A percentile compares a stretch with the other conserved stretches of the same genome.
phyloP scores from a whole-genome alignment of 2,329 filamentous ascomycete genomes.

The Penicillium janthinellum region DNA sequence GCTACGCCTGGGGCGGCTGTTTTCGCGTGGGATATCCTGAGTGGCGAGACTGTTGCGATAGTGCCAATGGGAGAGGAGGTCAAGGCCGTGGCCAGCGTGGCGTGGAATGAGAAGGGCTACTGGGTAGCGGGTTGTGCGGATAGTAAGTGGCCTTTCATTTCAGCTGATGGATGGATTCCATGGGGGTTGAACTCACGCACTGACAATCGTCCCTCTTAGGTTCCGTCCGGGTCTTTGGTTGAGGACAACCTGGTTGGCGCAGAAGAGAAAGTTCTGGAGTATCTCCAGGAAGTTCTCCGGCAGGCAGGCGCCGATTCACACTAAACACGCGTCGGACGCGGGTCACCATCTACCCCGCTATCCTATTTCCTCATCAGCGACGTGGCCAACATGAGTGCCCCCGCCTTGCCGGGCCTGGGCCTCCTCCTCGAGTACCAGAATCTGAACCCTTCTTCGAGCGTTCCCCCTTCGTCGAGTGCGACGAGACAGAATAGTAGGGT shows the following conservation, averaged over 20 bases:
- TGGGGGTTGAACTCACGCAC: slow-evolving; percentile 3
- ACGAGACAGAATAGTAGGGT: no score
- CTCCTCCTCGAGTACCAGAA: no score
- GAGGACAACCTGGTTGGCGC: background rate
- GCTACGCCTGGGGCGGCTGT: slow-evolving; percentile 32
- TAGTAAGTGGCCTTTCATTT: slow-evolving; percentile 33
- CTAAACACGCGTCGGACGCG: no score
- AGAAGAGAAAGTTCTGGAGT: no score
- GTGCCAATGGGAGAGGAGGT: slow-evolving; percentile 50
- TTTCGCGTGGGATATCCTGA: slow-evolving; percentile 79
- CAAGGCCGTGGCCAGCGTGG: slow-evolving; percentile 49
- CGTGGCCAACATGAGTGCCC: no score
- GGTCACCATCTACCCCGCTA: no score
- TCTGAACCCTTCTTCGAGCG: no score
- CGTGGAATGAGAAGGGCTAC: slow-evolving; percentile 47
- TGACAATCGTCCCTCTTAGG: slow-evolving; percentile 16
- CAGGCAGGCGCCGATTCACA: no score
- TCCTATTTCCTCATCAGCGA: no score
- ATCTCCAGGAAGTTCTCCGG: no score
- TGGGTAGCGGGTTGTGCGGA: slow-evolving; percentile 48
- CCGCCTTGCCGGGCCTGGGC: no score
- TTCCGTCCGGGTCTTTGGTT: slow-evolving; percentile 29
- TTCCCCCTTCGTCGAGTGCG: no score
- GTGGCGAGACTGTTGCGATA: slow-evolving; percentile 66
- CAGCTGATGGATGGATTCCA: background rate